phyloP scores from a whole-genome alignment of 208 protist genomes.

The Trypanosoma platydactyli region DNA sequence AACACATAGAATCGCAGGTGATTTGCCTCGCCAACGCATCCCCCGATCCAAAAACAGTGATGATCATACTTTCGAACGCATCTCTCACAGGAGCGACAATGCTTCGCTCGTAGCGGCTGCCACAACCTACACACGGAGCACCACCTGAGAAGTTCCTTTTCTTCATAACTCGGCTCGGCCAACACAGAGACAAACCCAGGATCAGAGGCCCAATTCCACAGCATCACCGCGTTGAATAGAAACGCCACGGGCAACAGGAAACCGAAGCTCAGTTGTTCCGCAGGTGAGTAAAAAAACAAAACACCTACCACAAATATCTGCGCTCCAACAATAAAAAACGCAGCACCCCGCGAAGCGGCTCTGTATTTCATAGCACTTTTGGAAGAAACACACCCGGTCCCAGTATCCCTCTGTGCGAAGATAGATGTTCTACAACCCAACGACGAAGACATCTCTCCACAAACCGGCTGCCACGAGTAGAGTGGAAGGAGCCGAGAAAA shows the following conservation, averaged over 20 bases:
- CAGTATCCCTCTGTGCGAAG: slow-evolving; percentile 2
- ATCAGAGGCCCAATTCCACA: slow-evolving; percentile 27
- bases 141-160: slow-evolving; percentile 12
- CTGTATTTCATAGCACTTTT: not conserved
- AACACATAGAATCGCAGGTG: slow-evolving; percentile 41
- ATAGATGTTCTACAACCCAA: slow-evolving; percentile 14
- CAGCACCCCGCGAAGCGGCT: slow-evolving; percentile 1
- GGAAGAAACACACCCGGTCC: not conserved
- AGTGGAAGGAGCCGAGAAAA: too few relatives aligned
- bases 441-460: too few relatives aligned
- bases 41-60: slow-evolving; percentile 88
- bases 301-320: slow-evolving; percentile 15
- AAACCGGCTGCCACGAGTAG: too few relatives aligned
- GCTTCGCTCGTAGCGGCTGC: slow-evolving; percentile 78
- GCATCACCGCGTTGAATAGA: slow-evolving; percentile 26
- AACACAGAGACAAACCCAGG: slow-evolving; percentile 27
- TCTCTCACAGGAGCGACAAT: slow-evolving; percentile 60
- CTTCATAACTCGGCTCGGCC: not conserved
- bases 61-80: slow-evolving; percentile 91
- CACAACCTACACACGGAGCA: slow-evolving; percentile 28
- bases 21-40: slow-evolving; percentile 83
- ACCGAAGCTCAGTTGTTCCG: not conserved
- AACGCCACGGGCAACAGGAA: slow-evolving; percentile 6
- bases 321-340: slow-evolving; percentile 3
- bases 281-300: slow-evolving; percentile 2